Conservation (phyloP, 345 rosid species). For the Firmiana major region DNA sequence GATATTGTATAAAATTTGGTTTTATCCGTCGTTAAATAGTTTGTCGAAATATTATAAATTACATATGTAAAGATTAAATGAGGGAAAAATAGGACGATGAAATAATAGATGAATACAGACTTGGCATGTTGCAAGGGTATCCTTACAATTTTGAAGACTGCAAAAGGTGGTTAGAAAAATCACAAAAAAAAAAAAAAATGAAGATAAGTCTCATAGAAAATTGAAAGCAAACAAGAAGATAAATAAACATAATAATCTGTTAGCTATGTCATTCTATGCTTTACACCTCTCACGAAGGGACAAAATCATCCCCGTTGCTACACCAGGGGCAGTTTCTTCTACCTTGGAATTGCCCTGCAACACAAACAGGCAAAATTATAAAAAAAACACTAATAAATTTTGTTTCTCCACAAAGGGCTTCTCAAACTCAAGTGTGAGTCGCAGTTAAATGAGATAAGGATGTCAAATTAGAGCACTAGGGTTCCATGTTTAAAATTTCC, state of each 20-base stretch:
- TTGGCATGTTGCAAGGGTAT: conserved; percentile 66
- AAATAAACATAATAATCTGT: neutral
- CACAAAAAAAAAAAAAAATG: neutral
- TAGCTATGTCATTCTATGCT: neutral
- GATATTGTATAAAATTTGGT: too few relatives aligned
- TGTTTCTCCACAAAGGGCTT: neutral
- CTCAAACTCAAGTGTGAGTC: neutral
- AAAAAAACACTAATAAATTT: neutral
- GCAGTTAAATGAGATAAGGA: neutral
- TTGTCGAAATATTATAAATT: neutral
- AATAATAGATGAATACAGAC: conserved; percentile 37
- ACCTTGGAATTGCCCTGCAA: conserved; percentile 53
- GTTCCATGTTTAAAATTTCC: conserved; percentile 1
- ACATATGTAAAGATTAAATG: neutral
- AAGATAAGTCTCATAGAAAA: neutral
- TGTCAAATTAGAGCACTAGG: neutral
- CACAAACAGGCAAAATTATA: neutral
- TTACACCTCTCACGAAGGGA: conserved; percentile 79
- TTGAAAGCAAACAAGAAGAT: neutral
- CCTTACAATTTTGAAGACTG: conserved; percentile 84
- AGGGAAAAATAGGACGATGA: neutral
- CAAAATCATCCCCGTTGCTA: conserved; percentile 77
- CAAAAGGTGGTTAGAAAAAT: conserved; percentile 15
- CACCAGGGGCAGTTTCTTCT: conserved; percentile 84
- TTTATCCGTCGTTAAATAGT: too few relatives aligned